Evolutionary conservation across 352 stramenopile genomes (phyloP).

Genomic region (Aphanomyces cochlioides): DNA sequence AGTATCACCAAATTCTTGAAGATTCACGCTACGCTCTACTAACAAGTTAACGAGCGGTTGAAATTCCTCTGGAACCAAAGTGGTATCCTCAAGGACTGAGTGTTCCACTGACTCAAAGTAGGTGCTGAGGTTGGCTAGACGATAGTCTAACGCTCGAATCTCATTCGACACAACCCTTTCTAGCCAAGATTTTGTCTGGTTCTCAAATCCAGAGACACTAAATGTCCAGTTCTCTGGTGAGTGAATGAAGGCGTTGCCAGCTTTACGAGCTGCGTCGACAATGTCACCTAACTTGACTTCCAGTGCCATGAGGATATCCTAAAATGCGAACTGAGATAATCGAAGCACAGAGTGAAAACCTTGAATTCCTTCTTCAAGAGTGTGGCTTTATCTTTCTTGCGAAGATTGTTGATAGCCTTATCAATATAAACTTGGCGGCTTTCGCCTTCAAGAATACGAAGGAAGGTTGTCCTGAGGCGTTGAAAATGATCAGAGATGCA

Average conservation of each 20-base stretch:
- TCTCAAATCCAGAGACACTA: not conserved
- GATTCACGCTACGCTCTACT: not conserved
- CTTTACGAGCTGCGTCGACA: constrained; percentile 6
- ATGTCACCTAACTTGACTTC: constrained; percentile 28
- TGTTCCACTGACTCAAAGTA: constrained; percentile 15
- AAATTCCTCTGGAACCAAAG: not conserved
- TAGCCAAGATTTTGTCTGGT: not conserved
- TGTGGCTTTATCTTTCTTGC: not conserved
- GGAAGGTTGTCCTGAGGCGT: not conserved
- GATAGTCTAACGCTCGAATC: not conserved
- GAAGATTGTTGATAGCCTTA: not conserved
- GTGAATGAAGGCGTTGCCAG: constrained; percentile 19
- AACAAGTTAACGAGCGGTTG: constrained; percentile 2
- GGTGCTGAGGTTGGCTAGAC: not conserved
- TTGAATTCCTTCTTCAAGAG: not conserved
- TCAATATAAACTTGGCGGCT: not conserved
- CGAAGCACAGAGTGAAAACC: not conserved
- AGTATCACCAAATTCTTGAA: not conserved
- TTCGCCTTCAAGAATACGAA: not conserved
- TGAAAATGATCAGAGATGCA: not conserved
- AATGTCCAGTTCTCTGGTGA: constrained; percentile 5
- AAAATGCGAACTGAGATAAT: not conserved
- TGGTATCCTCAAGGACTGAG: not conserved
- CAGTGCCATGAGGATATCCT: constrained; percentile 6
- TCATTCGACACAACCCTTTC: not conserved